Evolutionary conservation across 2,329 filamentous ascomycete species (phyloP).

Genomic region (Diaporthe sp.): DNA sequence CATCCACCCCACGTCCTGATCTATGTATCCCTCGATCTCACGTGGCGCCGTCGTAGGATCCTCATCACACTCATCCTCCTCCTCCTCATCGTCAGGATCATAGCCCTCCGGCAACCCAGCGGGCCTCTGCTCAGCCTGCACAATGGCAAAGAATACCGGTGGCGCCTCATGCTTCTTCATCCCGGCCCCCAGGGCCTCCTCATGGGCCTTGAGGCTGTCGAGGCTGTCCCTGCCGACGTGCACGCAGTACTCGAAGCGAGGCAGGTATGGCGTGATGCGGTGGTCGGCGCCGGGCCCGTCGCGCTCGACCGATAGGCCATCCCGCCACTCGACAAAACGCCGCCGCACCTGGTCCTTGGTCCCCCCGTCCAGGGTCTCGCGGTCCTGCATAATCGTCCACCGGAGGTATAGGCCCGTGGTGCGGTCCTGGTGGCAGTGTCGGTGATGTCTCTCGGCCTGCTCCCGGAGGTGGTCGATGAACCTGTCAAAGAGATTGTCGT

Average conservation of each 20-base stretch:
- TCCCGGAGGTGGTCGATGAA: conserved; percentile 43
- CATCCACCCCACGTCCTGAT: conserved; percentile 33
- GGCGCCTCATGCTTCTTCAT: background rate
- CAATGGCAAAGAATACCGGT: background rate
- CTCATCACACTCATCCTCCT: conserved; percentile 15
- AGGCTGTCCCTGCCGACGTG: conserved; percentile 36
- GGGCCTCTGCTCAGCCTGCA: background rate
- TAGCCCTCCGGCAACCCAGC: conserved; percentile 12
- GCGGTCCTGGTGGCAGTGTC: background rate
- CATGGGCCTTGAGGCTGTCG: conserved; percentile 3
- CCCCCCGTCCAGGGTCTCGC: conserved; percentile 22
- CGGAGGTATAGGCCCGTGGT: conserved; percentile 52
- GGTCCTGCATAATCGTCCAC: conserved; percentile 51
- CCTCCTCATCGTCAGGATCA: conserved; percentile 29
- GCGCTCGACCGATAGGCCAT: conserved; percentile 47
- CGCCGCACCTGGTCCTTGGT: conserved; percentile 34
- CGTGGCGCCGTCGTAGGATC: conserved; percentile 6
- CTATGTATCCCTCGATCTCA: conserved; percentile 29
- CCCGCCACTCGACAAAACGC: conserved; percentile 72
- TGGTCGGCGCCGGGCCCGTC: conserved; percentile 37
- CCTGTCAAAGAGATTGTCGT: conserved; percentile 44
- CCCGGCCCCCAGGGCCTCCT: background rate
- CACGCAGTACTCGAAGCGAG: conserved; percentile 35
- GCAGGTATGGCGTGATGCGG: background rate
- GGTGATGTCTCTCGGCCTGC: conserved; percentile 37